Evolutionary conservation across 129 eudicot species (phyloP), one percentile per base, ranked within the genome.

Genomic region (Pittosporum tobira): DNA sequence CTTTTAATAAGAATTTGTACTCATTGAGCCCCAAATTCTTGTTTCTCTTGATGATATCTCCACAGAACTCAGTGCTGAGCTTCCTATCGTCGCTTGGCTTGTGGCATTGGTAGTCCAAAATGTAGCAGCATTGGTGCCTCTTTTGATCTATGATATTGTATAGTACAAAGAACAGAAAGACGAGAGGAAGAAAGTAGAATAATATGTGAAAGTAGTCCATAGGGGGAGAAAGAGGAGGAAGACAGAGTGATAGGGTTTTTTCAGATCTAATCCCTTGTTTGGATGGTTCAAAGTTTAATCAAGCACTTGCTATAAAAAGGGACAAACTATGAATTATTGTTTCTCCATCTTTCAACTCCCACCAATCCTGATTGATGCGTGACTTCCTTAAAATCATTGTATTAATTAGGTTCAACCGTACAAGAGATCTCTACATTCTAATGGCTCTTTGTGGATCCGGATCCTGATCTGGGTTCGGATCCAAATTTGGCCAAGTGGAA

Each of bases 81-180:
- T 43, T 62, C 4, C 67, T 11, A 5, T 47, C 67, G 18, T 62
- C 67, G 67, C 24, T n/a, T 2, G 67, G 67, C 27, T 62, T 62
- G 67, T 43, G 29, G 67, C 67, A 62, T 19, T 47, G 53, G 53
- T 62, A 62, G 57, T 62, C 57, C 25, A 62, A 28, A 18, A 62
- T 48, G 40, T 62, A 62, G 57, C 67, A 62, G 18, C 40, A 25
- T 62, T 47, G 53, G 29, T 25, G 7, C 43, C 45, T 47, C 28
- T 23, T 47, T 44, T 31, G 45, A 31, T 56, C 44, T 30, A 56
- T 30, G 18, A 56, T 12, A 26, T 56, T 56, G 45, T 3, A 30
- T 1, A 56, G 23, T 56, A 56, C 30, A 3, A 56, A 56, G 18
- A 56, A 19, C 0, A 31, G 19, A 56, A 10, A 56, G 20, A 31